Conservation (phyloP, 2,329 filamentous ascomycete genomes). For the Fusarium sp. region DNA sequence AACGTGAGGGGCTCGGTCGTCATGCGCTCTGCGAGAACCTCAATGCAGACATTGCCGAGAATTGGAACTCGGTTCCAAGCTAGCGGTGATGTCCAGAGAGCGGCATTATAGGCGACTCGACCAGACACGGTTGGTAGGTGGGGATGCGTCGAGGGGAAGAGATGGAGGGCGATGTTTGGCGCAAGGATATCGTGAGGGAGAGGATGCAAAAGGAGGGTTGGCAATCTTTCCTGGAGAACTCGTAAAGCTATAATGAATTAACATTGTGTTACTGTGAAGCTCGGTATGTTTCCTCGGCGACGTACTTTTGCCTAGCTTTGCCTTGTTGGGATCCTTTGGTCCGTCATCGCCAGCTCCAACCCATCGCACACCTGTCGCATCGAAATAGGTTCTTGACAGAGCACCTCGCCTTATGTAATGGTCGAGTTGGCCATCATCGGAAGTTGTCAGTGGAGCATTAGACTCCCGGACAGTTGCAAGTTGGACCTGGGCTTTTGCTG, state of each 20-base stretch:
- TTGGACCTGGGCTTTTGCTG: slow-evolving; percentile 49
- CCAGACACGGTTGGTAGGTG: slow-evolving; percentile 94
- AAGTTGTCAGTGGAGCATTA: slow-evolving; percentile 2
- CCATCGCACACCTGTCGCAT: slow-evolving; percentile 47
- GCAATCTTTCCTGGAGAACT: slow-evolving; percentile 73
- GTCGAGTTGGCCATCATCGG: slow-evolving; percentile 16
- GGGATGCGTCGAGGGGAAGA: slow-evolving; percentile 82
- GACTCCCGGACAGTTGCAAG: slow-evolving; percentile 30
- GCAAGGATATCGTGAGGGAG: slow-evolving; percentile 81
- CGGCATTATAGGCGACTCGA: slow-evolving; percentile 89
- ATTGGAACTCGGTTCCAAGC: slow-evolving; percentile 95
- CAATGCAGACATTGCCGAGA: slow-evolving; percentile 87
- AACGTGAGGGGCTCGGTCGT: slow-evolving; percentile 67
- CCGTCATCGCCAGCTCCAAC: slow-evolving; percentile 48
- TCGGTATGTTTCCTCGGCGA: slow-evolving; percentile 10
- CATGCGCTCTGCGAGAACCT: slow-evolving; percentile 92
- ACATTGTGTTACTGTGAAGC: not conserved
- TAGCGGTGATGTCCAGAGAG: slow-evolving; percentile 94
- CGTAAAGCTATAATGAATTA: slow-evolving; percentile 63
- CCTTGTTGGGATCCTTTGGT: slow-evolving; percentile 65
- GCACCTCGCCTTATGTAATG: slow-evolving; percentile 20
- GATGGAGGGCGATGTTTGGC: slow-evolving; percentile 76
- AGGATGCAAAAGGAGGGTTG: slow-evolving; percentile 73
- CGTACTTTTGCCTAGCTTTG: slow-evolving; percentile 73
- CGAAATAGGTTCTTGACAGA: slow-evolving; percentile 48